Evolutionary conservation across 2,329 filamentous ascomycete species (phyloP).

Genomic region (Penicillium verrucosum): DNA sequence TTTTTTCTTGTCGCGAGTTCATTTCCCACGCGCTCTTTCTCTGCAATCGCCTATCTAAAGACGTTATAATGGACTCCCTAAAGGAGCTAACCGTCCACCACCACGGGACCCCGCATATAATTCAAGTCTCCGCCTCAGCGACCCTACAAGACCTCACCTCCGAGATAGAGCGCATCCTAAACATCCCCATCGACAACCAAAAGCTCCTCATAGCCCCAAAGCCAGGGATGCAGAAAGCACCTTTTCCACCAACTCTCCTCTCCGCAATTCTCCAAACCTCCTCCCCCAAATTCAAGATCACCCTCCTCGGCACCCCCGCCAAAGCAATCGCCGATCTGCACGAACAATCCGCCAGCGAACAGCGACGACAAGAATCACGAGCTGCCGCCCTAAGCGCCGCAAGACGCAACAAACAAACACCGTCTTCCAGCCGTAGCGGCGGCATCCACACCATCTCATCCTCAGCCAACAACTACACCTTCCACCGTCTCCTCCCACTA

Average conservation of each 20-base stretch:
- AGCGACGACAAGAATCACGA: slow-evolving; percentile 31
- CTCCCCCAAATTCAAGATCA: slow-evolving; percentile 45
- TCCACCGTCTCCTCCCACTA: slow-evolving; percentile 72
- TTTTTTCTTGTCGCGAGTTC: background rate
- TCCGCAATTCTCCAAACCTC: slow-evolving; percentile 30
- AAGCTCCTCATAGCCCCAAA: slow-evolving; percentile 48
- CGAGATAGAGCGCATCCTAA: slow-evolving; percentile 33
- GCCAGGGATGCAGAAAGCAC: slow-evolving; percentile 46
- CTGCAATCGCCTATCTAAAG: background rate
- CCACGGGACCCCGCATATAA: slow-evolving; percentile 50
- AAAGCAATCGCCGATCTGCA: slow-evolving; percentile 44
- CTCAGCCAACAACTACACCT: slow-evolving; percentile 71
- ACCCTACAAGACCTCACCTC: slow-evolving; percentile 49
- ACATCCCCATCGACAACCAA: slow-evolving; percentile 43
- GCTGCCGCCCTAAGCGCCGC: slow-evolving; percentile 25
- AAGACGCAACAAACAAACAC: slow-evolving; percentile 13
- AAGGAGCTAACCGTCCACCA: slow-evolving; percentile 52
- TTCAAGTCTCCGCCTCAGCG: slow-evolving; percentile 49
- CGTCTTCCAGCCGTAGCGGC: slow-evolving; percentile 8
- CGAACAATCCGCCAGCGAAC: slow-evolving; percentile 30
- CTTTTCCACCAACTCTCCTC: slow-evolving; percentile 41
- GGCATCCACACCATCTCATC: slow-evolving; percentile 31
- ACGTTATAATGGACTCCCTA: slow-evolving; percentile 7
- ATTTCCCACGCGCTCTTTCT: background rate
- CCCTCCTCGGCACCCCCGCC: slow-evolving; percentile 44